A percentile compares a stretch with the other conserved stretches of the same genome.
phyloP scores from a whole-genome alignment of 169 alveolate species.

The Eimeria mitis region DNA sequence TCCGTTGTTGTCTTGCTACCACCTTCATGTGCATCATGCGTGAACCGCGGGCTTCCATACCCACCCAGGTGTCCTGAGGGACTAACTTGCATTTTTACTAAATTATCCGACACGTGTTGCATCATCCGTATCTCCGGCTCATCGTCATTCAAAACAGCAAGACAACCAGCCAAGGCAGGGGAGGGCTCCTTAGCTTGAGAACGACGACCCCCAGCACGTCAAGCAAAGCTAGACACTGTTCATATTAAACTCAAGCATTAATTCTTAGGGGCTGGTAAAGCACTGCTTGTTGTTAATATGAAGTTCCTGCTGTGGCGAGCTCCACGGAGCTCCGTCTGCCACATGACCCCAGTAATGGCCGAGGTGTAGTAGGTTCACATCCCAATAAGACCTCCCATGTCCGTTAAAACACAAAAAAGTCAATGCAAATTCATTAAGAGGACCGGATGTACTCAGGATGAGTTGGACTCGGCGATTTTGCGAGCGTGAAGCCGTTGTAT shows the following conservation, averaged over 20 bases:
- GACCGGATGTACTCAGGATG: background rate
- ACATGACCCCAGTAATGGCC: background rate
- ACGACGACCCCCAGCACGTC: background rate
- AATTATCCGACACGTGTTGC: background rate
- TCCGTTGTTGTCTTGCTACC: slow-evolving; percentile 2
- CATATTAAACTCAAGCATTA: background rate
- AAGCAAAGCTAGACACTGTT: background rate
- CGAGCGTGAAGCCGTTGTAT: background rate
- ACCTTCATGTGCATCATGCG: background rate
- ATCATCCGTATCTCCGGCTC: background rate
- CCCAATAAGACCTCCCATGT: background rate
- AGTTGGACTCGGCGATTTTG: background rate
- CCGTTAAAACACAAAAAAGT: background rate
- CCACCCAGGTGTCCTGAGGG: background rate
- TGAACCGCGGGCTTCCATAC: background rate
- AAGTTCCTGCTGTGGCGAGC: background rate
- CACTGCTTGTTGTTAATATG: background rate
- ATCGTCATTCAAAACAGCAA: background rate
- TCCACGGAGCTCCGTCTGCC: background rate
- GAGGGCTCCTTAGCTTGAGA: background rate
- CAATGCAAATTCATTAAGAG: background rate
- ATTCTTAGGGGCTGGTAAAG: background rate
- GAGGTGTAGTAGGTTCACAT: background rate
- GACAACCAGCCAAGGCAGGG: background rate
- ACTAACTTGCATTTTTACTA: background rate